Base-by-base conservation (phyloP, 768 basidiomycete genomes). In the Dendrothele bispora region DNA sequence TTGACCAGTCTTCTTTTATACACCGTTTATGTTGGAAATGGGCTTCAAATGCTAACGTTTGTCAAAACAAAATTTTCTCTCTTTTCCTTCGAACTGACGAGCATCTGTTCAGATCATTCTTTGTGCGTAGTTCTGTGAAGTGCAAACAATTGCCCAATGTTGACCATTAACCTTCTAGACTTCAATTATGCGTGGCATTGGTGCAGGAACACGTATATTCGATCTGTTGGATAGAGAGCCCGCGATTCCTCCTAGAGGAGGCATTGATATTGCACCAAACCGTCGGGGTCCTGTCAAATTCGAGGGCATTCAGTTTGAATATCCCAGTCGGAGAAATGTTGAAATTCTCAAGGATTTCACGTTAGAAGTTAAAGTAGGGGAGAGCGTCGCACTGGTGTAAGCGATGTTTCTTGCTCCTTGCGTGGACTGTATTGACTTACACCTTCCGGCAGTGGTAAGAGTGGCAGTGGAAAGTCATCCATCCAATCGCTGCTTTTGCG, bases 121-220 rank as follows among this genome's bases (percentile, higher is more conserved):
- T 75, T 51, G 76, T 80, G 63, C 45, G 76, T 63, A 14, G 25
- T 39, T 21, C 36, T 18, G n/a, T n/a, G 49, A 75, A 71, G 3
- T 63, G n/a, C n/a, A n/a, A n/a, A n/a, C n/a, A 65, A 21, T 71
- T 73, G 48, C 68, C 70, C 53, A 72, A 63, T 51, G 66, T 64
- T 12, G 7, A 39, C 32, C 51, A 57, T 52, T 37, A 46, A 37
- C 50, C 53, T 21, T n/a, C 26, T 53, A 91, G 89, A 81, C 91
- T 8, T 94, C 92, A 32, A 85, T 98, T 46, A 98, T 98, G 95
- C 91, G 92, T 44, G 95, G 91, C 45, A 84, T 98, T 42, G 95
- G 95, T 48, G 95, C 95, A 1, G 91, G 92, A 15, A 79, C 82
- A 0, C 87, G 95, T 18, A 86, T 98, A n/a, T 98, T 98, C 64